Evolutionary conservation across 2,329 filamentous ascomycete genomes (phyloP).

Genomic region (Neurospora crassa): DNA sequence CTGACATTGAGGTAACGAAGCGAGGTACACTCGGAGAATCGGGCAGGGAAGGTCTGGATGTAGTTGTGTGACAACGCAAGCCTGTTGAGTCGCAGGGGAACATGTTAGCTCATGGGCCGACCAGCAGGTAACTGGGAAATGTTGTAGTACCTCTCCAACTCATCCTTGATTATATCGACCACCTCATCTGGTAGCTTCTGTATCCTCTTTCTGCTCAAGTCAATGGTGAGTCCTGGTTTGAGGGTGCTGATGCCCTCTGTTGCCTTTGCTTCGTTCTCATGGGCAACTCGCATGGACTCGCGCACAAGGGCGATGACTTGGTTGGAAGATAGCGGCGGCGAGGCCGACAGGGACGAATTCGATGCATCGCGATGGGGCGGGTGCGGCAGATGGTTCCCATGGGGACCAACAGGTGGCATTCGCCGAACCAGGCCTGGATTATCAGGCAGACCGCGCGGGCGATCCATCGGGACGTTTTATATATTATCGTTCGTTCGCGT

Average conservation of each 20-base stretch:
- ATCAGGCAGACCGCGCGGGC: constrained; percentile 25
- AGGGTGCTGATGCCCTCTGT: constrained; percentile 52
- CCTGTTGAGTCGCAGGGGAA: constrained; percentile 31
- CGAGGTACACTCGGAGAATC: constrained; percentile 67
- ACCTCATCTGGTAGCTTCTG: constrained; percentile 62
- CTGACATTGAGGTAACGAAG: constrained; percentile 73
- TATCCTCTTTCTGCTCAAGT: constrained; percentile 68
- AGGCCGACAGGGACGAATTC: constrained; percentile 37
- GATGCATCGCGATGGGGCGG: constrained; percentile 36
- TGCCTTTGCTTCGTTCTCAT: constrained; percentile 55
- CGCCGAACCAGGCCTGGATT: constrained; percentile 27
- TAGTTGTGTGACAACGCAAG: constrained; percentile 76
- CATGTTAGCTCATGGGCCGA: constrained; percentile 13
- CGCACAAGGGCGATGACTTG: constrained; percentile 58
- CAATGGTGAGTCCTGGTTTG: constrained; percentile 66
- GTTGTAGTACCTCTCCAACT: constrained; percentile 53
- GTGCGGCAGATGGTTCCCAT: constrained; percentile 20
- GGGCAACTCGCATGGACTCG: constrained; percentile 57
- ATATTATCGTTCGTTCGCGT: constrained; percentile 12
- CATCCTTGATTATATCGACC: constrained; percentile 63
- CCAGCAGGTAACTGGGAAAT: neutral
- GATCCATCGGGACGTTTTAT: constrained; percentile 16
- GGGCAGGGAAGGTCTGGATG: constrained; percentile 56
- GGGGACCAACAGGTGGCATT: constrained; percentile 15
- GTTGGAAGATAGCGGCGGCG: constrained; percentile 44